Conservation (phyloP, 2,329 filamentous ascomycete genomes). For the Aspergillus caelatus region DNA sequence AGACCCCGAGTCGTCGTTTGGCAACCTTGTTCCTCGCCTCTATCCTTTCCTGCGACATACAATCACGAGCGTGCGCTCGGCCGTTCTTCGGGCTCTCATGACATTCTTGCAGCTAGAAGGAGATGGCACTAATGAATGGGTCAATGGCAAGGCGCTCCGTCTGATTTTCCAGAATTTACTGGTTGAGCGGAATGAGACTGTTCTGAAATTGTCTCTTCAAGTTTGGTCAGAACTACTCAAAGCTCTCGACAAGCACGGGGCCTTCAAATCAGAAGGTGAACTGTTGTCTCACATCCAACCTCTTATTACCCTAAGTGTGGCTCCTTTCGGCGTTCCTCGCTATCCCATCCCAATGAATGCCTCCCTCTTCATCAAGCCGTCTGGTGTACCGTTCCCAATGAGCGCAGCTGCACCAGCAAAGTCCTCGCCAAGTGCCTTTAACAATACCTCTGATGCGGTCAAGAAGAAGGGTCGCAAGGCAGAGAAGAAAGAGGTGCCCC, state of each 20-base stretch:
- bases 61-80: conserved; percentile 91
- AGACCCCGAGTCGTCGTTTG: conserved; percentile 87
- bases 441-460: conserved; percentile 61
- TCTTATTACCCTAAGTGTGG: conserved; percentile 81
- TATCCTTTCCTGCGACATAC: conserved; percentile 97
- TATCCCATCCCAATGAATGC: conserved; percentile 92
- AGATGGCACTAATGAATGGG: conserved; percentile 81
- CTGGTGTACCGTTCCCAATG: conserved; percentile 76
- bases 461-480: conserved; percentile 80
- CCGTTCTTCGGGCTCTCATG: conserved; percentile 86
- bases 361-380: conserved; percentile 87
- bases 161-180: conserved; percentile 94
- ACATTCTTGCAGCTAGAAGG: conserved; percentile 90
- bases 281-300: conserved; percentile 75
- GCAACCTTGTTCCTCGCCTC: conserved; percentile 85
- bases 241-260: conserved; percentile 63
- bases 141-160: conserved; percentile 84
- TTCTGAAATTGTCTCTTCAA: conserved; percentile 79
- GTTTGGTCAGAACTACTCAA: conserved; percentile 81
- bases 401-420: conserved; percentile 38
- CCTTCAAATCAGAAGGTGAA: conserved; percentile 69
- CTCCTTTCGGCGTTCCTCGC: conserved; percentile 88
- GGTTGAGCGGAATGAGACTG: conserved; percentile 84
- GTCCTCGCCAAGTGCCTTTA: conserved; percentile 46
- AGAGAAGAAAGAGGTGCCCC: conserved; percentile 74